phyloP scores from a whole-genome alignment of 768 basidiomycete species.

The Rhodotorula babjevae region DNA sequence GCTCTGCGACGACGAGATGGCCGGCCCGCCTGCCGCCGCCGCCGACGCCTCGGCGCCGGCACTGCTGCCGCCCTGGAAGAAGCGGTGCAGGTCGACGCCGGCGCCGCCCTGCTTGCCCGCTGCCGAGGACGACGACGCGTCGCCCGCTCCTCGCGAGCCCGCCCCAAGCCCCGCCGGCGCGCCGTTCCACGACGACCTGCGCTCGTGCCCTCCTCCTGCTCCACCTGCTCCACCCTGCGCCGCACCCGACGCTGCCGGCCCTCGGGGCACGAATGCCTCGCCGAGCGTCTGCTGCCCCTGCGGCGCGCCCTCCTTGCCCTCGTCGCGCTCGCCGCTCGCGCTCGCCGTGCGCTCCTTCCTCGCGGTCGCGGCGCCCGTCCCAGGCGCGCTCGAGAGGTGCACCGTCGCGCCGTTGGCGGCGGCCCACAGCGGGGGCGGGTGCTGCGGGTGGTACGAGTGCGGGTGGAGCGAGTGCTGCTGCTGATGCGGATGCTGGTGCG shows the following conservation, averaged over 20 bases:
- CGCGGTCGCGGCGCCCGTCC: background rate
- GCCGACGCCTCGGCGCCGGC: no score
- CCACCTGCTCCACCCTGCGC: no score
- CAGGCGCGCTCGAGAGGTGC: background rate
- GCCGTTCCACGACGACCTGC: background rate
- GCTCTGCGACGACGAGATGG: constrained; percentile 14
- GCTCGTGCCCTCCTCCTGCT: background rate
- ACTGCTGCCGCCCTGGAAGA: constrained; percentile 31
- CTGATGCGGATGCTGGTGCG: background rate
- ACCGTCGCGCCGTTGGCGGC: background rate
- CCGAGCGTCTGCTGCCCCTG: background rate
- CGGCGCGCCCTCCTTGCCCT: no score
- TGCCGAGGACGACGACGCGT: no score
- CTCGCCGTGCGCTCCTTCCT: background rate
- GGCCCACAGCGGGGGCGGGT: background rate
- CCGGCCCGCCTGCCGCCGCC: no score
- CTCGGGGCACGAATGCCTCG: background rate
- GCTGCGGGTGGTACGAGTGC: background rate
- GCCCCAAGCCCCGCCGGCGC: background rate
- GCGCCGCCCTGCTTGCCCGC: no score
- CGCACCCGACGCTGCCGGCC: no score
- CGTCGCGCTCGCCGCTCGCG: no score
- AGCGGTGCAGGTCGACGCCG: constrained; percentile 35
- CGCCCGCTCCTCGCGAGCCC: background rate
- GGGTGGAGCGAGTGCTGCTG: background rate